phyloP scores from a whole-genome alignment of 2,329 filamentous ascomycete genomes.

The Trichoderma sp. region DNA sequence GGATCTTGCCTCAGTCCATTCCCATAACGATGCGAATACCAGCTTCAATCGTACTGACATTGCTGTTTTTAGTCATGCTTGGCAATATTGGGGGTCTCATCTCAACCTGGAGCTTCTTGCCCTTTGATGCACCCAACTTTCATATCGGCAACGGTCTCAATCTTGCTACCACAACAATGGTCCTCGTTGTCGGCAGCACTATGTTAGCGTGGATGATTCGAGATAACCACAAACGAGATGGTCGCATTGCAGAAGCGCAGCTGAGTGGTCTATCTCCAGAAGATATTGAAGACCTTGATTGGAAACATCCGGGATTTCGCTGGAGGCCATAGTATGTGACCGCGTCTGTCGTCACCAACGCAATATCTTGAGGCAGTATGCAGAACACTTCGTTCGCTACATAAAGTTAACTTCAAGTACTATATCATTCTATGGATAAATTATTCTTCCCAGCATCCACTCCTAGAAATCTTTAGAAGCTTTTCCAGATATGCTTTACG shows the following conservation, averaged over 20 bases:
- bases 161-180: neutral
- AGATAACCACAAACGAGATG: neutral
- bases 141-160: neutral
- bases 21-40: neutral
- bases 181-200: neutral
- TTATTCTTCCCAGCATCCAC: neutral
- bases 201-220: neutral
- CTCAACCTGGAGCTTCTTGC: neutral
- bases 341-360: neutral
- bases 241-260: neutral
- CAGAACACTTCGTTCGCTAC: no score
- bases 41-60: neutral
- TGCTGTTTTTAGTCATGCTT: neutral
- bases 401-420: no score
- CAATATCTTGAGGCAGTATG: neutral
- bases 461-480: neutral
- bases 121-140: neutral
- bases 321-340: neutral
- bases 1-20: slow-evolving; percentile 27
- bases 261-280: neutral
- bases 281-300: neutral
- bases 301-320: neutral
- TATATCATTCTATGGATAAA: no score
- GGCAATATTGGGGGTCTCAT: neutral
- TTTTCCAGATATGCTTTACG: neutral